phyloP scores from a whole-genome alignment of 306 rosid genomes.

The Dicorynia guianensis region DNA sequence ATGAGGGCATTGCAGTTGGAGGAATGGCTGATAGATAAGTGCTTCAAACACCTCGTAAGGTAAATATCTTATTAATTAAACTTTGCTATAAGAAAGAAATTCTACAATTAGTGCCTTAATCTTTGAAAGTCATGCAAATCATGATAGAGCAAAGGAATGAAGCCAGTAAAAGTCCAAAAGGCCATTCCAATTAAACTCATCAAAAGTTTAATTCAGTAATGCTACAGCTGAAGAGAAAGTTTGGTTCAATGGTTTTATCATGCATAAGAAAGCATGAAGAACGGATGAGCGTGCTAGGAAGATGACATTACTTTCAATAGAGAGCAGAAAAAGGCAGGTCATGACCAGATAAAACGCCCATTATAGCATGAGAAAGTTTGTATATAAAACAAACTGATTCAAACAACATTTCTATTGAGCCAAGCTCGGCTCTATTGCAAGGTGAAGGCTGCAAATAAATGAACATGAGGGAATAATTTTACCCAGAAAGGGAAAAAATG shows the following conservation, averaged over 20 bases:
- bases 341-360: no score
- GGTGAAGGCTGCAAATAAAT: not conserved
- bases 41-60: slow-evolving; percentile 3
- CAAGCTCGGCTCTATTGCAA: not conserved
- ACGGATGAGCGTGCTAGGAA: not conserved
- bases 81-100: no score
- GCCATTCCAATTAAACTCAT: no score
- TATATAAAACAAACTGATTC: slow-evolving; percentile 9
- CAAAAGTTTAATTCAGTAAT: not conserved
- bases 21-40: slow-evolving; percentile 1
- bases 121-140: not conserved
- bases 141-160: not conserved
- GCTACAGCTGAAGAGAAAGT: not conserved
- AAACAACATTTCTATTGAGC: slow-evolving; percentile 10
- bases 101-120: not conserved
- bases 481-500: not conserved
- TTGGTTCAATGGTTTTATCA: slow-evolving; percentile 11
- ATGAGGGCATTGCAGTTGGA: slow-evolving; percentile 1
- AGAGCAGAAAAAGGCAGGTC: no score
- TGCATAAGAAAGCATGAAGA: not conserved
- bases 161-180: no score
- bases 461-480: not conserved
- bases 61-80: not conserved
- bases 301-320: no score
- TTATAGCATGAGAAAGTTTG: not conserved